phyloP scores from a whole-genome alignment of 768 basidiomycete species.

The Gautieria morchelliformis region DNA sequence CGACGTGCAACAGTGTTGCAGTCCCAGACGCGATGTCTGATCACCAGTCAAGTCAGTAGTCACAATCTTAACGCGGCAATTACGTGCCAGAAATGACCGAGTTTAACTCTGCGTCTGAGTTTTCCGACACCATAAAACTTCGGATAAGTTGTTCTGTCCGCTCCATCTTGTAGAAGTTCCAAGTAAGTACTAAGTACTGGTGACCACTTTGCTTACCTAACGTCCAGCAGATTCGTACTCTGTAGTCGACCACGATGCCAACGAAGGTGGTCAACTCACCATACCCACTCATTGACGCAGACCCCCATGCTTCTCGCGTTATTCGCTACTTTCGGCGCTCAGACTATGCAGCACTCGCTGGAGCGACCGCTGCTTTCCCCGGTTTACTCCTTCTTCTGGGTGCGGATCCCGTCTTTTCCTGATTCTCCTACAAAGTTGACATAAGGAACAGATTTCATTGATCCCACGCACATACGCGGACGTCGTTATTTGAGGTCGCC shows the following conservation, averaged over 20 bases:
- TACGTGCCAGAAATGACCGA: conserved; percentile 51
- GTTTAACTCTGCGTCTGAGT: conserved; percentile 44
- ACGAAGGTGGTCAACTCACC: conserved; percentile 49
- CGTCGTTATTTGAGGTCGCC: conserved; percentile 23
- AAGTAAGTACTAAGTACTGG: no score
- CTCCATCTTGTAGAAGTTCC: conserved; percentile 27
- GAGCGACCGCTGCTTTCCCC: conserved; percentile 72
- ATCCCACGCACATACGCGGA: conserved; percentile 27
- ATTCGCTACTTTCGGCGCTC: conserved; percentile 80
- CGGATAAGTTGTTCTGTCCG: conserved; percentile 43
- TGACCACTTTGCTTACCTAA: not conserved
- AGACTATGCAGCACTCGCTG: conserved; percentile 83
- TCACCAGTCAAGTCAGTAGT: not conserved
- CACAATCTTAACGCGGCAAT: not conserved
- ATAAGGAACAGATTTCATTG: conserved; percentile 32
- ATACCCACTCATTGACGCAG: conserved; percentile 88
- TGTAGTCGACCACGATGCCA: conserved; percentile 19
- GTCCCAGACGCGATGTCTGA: conserved; percentile 46
- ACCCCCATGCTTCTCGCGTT: conserved; percentile 84
- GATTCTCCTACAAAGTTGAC: not conserved
- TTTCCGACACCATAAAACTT: conserved; percentile 63
- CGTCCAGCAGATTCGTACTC: not conserved
- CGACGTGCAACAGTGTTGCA: conserved; percentile 60
- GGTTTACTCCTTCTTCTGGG: conserved; percentile 75
- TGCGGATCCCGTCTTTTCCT: conserved; percentile 34